Conservation (phyloP, 306 rosid species). For the Betula pendula region DNA sequence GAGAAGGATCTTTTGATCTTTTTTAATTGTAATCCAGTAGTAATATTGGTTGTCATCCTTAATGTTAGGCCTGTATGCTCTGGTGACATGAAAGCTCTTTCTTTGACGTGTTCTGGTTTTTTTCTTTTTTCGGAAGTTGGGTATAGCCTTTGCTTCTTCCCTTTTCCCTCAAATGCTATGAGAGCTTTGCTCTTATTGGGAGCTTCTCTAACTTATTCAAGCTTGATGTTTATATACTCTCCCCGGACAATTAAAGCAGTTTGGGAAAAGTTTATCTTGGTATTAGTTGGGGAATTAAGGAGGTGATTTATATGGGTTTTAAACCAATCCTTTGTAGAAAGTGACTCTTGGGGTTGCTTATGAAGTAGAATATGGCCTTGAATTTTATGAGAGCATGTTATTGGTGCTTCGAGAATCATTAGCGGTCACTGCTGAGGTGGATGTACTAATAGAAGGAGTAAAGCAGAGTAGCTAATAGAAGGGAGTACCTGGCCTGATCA, state of each 20-base stretch:
- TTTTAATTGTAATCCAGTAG: too few relatives aligned
- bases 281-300: not conserved
- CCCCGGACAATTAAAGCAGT: not conserved
- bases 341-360: not conserved
- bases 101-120: not conserved
- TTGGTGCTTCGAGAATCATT: not conserved
- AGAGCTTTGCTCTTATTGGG: not conserved
- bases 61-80: not conserved
- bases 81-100: not conserved
- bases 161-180: not conserved
- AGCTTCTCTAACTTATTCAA: not conserved
- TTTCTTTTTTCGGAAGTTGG: not conserved
- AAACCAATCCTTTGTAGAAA: not conserved
- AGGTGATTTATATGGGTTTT: not conserved
- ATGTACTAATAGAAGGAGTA: not conserved
- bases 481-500: not conserved
- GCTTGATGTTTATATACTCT: not conserved
- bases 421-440: not conserved
- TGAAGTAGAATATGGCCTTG: not conserved
- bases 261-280: not conserved
- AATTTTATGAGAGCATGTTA: not conserved
- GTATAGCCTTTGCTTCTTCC: not conserved
- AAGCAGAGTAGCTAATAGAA: not conserved
- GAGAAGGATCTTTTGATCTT: too few relatives aligned
- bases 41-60: too few relatives aligned